phyloP scores from a whole-genome alignment of 192 early-diverging fungal genomes.

The Coemansia aciculifera region DNA sequence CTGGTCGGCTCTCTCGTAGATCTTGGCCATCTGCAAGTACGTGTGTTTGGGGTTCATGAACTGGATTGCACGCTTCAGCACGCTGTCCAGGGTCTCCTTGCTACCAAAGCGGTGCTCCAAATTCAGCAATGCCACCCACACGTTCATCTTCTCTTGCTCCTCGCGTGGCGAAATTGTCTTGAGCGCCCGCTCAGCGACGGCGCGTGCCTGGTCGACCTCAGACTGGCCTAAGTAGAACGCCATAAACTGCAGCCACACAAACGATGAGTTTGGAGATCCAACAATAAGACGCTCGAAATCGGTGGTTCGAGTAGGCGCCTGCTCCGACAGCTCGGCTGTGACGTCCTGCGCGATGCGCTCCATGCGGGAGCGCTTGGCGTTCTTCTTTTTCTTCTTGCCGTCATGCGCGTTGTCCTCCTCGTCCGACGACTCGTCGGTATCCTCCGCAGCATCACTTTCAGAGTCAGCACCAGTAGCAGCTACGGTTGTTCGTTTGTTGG shows the following conservation, averaged over 20 bases:
- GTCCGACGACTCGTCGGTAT: conserved; percentile 55
- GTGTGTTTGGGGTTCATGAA: conserved; percentile 89
- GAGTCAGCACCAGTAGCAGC: conserved; percentile 19
- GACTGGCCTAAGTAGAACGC: conserved; percentile 95
- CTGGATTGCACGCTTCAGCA: conserved; percentile 84
- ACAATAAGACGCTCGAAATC: conserved; percentile 94
- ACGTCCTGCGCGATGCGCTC: conserved; percentile 66
- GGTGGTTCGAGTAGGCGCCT: conserved; percentile 71
- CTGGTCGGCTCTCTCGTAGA: conserved; percentile 88
- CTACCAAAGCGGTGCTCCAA: conserved; percentile 95
- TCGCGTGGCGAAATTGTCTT: conserved; percentile 90
- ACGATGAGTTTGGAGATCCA: conserved; percentile 94
- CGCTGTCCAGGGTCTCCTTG: conserved; percentile 69
- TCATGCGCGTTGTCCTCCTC: conserved; percentile 34
- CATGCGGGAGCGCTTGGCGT: conserved; percentile 59
- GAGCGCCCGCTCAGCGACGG: conserved; percentile 90
- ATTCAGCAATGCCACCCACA: conserved; percentile 96
- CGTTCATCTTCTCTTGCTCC: conserved; percentile 94
- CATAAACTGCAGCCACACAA: conserved; percentile 99
- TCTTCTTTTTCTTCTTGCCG: conserved; percentile 20
- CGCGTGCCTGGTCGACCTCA: conserved; percentile 90
- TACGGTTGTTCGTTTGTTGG: conserved; percentile 34
- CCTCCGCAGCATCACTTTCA: conserved; percentile 27
- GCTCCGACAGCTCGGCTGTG: conserved; percentile 65
- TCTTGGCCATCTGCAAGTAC: conserved; percentile 83